Evolutionary conservation across 148 eudicot species (phyloP).

Genomic region (Dysphania ambrosioides): DNA sequence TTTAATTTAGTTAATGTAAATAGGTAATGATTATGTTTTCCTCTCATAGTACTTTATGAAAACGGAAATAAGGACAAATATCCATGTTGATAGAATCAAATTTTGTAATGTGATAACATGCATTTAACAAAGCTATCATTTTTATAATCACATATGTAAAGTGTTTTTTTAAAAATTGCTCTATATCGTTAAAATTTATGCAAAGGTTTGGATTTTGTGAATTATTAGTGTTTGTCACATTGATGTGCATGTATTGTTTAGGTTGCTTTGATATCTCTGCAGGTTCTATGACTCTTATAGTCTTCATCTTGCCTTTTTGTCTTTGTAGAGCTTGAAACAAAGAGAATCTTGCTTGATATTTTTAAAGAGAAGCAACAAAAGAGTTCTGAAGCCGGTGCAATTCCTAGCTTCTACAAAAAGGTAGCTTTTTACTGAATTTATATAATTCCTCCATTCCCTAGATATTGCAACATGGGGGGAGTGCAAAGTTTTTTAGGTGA

Average conservation of each 20-base stretch:
- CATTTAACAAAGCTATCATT: background rate
- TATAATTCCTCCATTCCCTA: no score
- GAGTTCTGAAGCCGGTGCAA: slow-evolving; percentile 83
- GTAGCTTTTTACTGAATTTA: slow-evolving; percentile 22
- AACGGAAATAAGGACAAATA: no score
- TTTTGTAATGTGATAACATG: background rate
- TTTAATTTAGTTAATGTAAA: no score
- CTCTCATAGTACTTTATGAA: no score
- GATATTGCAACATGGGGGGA: no score
- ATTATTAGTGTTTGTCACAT: no score
- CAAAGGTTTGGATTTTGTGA: background rate
- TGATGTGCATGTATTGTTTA: background rate
- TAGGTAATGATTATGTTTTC: background rate
- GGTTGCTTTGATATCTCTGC: background rate
- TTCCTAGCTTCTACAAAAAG: slow-evolving; percentile 97
- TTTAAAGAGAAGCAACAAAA: slow-evolving; percentile 97
- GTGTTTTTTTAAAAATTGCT: background rate
- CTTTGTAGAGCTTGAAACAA: slow-evolving; percentile 85
- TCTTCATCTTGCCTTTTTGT: slow-evolving; percentile 6
- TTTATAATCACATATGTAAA: background rate
- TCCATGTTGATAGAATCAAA: background rate
- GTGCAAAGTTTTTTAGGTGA: no score
- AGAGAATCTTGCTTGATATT: slow-evolving; percentile 91
- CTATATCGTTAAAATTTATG: background rate
- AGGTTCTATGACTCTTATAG: background rate